A percentile compares a stretch with the other conserved stretches of the same genome.
Conservation (phyloP, 78 protist genomes). For the Cavenderia fasciculata region DNA sequence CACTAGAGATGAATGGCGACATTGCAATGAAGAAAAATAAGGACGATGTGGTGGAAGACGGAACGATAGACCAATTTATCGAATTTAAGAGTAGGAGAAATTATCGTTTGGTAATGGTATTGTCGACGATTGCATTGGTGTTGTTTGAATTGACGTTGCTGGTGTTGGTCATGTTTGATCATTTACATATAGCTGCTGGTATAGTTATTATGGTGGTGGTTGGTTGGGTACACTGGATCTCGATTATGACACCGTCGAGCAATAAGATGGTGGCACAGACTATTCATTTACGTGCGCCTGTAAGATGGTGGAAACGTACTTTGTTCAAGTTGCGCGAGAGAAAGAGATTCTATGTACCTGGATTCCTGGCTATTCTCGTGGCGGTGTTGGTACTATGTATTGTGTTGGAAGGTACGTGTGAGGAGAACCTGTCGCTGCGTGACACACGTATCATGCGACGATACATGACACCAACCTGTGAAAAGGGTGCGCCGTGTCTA, state of each 20-base stretch:
- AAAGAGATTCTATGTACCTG: not conserved
- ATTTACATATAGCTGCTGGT: conserved; percentile 43
- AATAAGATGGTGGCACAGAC: not conserved
- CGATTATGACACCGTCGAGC: not conserved
- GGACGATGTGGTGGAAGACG: not conserved
- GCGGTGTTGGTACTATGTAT: not conserved
- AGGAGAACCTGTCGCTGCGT: not conserved
- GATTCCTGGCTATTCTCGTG: not conserved
- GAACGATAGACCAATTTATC: not conserved
- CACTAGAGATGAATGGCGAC: not conserved
- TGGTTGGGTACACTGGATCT: not conserved
- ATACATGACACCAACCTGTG: conserved; percentile 24
- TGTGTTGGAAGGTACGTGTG: conserved; percentile 30
- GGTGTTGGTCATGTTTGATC: conserved; percentile 57
- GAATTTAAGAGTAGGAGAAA: not conserved
- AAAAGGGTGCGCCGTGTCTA: conserved; percentile 16
- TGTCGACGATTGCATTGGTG: not conserved
- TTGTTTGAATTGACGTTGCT: conserved; percentile 15
- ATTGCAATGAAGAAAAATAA: not conserved
- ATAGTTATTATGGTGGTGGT: conserved; percentile 24
- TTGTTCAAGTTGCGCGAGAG: not conserved
- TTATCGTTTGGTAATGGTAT: not conserved
- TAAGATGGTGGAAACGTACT: not conserved
- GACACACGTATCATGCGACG: conserved; percentile 28
- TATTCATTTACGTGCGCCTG: not conserved